These are phyloP conservation scores for Beverwykella pulmonaria DNA, from an alignment of 495 filamentous ascomycete genomes.

Conservation along the genomic window DNA sequence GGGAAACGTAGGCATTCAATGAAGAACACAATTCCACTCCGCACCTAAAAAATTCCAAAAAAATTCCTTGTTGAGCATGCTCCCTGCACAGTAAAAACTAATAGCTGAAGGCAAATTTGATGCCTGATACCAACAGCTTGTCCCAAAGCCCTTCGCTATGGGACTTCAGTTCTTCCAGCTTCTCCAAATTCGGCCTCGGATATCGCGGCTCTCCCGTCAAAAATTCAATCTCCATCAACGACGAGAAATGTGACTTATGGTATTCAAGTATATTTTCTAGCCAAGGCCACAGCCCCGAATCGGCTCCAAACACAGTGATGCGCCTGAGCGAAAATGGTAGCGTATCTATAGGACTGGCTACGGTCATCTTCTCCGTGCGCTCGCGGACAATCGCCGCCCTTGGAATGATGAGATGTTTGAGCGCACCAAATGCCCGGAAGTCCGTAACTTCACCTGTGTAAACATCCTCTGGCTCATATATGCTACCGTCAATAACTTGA, in stretches of 20 bases:
- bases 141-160: background rate
- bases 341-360: background rate
- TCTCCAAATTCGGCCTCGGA: background rate
- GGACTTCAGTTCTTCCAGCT: background rate
- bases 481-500: background rate
- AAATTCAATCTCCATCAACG: background rate
- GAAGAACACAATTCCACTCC: too few species aligned
- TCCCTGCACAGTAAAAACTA: too few species aligned
- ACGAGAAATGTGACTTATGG: background rate
- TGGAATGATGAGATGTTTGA: background rate
- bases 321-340: background rate
- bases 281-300: background rate
- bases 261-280: background rate
- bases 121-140: background rate
- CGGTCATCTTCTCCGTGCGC: background rate
- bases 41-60: too few species aligned
- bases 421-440: background rate
- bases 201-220: background rate
- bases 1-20: too few species aligned
- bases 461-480: background rate
- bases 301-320: background rate
- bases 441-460: background rate
- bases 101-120: background rate
- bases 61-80: too few species aligned
- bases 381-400: background rate